Base-by-base conservation (phyloP, 176 grass and related monocot genomes). In the Typha latifolia region DNA sequence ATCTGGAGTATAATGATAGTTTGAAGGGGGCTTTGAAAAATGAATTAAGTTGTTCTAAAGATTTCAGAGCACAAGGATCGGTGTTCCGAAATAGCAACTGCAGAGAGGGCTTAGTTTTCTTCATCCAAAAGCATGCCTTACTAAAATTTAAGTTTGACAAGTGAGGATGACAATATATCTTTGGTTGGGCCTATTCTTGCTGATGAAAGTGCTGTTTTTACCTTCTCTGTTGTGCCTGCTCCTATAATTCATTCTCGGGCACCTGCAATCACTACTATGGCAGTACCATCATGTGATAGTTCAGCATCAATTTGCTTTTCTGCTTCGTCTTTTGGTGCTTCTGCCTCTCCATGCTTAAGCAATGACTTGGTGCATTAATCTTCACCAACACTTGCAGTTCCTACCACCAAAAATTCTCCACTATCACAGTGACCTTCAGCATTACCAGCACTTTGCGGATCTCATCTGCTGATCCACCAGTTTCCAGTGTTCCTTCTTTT, bases 1-100 rank as follows among this genome's bases (percentile, higher is more conserved):
- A 82, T 48, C 65, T 87, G 0, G 84, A 87, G 67, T 80, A 82
- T 87, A 75, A 82, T 72, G 84, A 72, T 72, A 62, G 51, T 67
- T 79, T 68, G 48, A 14, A 9, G 12, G 18, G 20, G 61, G 50
- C 73, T 62, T 61, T 47, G 62, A 48, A 72, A 22, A 85, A 77
- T 34, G 76, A 50, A 69, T 63, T 72, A 72, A 34, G 53, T 66
- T 70, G 16, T 62, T 15, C 2, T 2, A 26, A 74, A 74, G 23
- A 64, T 34, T 12, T 34, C 62, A 52, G 47, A 47, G 12, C 7
- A 27, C 4, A 49, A 74, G 5, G 12, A 10, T 74, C 18, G 32
- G 10, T 24, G 1, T 50, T 31, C 49, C 48, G 62, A 51, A 72
- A 52, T 62, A 72, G 20, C 59, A 3, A 62, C 69, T 62, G 75